phyloP scores from a whole-genome alignment of 2,329 filamentous ascomycete genomes.

The Byssochlamys sp. region DNA sequence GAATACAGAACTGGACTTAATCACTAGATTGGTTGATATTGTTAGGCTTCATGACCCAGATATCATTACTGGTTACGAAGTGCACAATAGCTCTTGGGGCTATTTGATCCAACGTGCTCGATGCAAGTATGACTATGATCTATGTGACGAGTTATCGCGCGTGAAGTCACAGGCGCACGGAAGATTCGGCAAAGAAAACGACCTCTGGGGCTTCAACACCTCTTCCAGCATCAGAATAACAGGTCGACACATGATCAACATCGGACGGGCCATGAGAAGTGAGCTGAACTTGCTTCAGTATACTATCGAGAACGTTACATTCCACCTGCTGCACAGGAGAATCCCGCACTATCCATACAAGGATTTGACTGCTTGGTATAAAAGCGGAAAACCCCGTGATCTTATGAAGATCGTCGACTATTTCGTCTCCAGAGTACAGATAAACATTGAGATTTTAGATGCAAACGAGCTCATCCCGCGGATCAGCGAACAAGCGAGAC shows the following conservation, averaged over 20 bases:
- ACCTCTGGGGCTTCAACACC: slow-evolving; percentile 88
- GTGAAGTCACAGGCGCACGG: slow-evolving; percentile 77
- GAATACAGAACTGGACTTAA: slow-evolving; percentile 68
- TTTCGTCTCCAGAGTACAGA: slow-evolving; percentile 62
- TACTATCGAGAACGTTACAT: slow-evolving; percentile 89
- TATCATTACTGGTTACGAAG: slow-evolving; percentile 87
- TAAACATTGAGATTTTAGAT: slow-evolving; percentile 85
- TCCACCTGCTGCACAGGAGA: slow-evolving; percentile 76
- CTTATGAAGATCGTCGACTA: slow-evolving; percentile 68
- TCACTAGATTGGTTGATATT: slow-evolving; percentile 77
- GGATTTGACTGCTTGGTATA: slow-evolving; percentile 75
- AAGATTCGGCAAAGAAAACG: slow-evolving; percentile 73
- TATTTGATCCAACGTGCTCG: slow-evolving; percentile 85
- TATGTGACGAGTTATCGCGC: slow-evolving; percentile 83
- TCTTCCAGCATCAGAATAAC: slow-evolving; percentile 89
- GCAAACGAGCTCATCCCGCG: slow-evolving; percentile 78
- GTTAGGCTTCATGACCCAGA: slow-evolving; percentile 80
- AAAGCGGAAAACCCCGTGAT: slow-evolving; percentile 56
- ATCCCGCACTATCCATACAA: slow-evolving; percentile 79
- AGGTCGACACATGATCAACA: slow-evolving; percentile 89
- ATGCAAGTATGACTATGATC: slow-evolving; percentile 75
- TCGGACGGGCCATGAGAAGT: slow-evolving; percentile 91
- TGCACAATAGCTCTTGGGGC: slow-evolving; percentile 88
- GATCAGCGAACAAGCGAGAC: slow-evolving; percentile 85
- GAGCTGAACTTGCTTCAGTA: slow-evolving; percentile 88